phyloP scores from a whole-genome alignment of 495 filamentous ascomycete species.

The Hypoxylon rickii region DNA sequence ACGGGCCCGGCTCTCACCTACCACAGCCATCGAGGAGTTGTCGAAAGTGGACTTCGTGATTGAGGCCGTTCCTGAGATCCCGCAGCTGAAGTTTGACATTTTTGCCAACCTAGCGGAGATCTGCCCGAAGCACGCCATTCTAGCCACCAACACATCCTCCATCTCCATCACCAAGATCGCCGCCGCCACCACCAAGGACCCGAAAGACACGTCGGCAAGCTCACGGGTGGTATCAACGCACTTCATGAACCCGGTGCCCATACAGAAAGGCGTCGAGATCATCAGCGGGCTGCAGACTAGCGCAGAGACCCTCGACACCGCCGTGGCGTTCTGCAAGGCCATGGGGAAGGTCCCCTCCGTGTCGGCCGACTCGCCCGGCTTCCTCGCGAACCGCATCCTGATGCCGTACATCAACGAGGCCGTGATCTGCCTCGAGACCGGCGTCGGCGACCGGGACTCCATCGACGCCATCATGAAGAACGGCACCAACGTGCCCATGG shows the following conservation, averaged over 20 bases:
- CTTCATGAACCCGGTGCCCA: constrained; percentile 99
- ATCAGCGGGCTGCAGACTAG: constrained; percentile 94
- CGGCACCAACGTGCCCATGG: constrained; percentile 98
- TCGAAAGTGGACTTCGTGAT: constrained; percentile 94
- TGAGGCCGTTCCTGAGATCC: constrained; percentile 95
- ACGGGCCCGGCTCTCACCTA: constrained; percentile 67
- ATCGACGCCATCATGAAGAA: constrained; percentile 99
- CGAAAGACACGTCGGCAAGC: constrained; percentile 76
- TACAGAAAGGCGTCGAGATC: constrained; percentile 98
- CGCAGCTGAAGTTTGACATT: constrained; percentile 81
- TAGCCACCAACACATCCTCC: constrained; percentile 96
- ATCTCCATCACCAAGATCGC: constrained; percentile 98
- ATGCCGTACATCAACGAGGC: constrained; percentile 99
- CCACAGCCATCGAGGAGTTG: constrained; percentile 76
- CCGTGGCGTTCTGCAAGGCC: constrained; percentile 81
- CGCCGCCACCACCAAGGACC: constrained; percentile 74
- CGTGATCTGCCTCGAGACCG: constrained; percentile 93
- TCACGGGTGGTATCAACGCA: constrained; percentile 93
- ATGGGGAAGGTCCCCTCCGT: constrained; percentile 93
- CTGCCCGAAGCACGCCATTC: constrained; percentile 82
- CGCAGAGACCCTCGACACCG: constrained; percentile 74
- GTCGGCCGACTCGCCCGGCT: constrained; percentile 88
- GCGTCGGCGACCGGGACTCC: constrained; percentile 81
- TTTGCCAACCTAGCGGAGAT: constrained; percentile 84
- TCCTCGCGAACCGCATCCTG: constrained; percentile 93